Evolutionary conservation across 2,329 filamentous ascomycete species (phyloP).

Genomic region (Metarhizium humberi): DNA sequence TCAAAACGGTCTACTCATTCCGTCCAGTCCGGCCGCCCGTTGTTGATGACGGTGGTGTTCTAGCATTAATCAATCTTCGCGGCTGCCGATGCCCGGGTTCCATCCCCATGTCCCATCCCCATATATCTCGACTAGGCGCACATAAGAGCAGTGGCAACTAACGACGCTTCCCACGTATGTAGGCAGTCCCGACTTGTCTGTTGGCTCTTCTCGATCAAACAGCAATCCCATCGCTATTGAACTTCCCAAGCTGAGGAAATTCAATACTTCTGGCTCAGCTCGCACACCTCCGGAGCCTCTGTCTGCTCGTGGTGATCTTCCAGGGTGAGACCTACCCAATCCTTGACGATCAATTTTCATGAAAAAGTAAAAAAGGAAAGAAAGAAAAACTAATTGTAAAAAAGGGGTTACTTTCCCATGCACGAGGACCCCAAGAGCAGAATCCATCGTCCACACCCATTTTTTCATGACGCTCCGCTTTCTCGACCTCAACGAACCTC

Average conservation of each 20-base stretch:
- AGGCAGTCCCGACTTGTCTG: constrained; percentile 5
- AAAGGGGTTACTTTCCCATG: constrained; percentile 50
- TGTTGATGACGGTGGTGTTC: constrained; percentile 5
- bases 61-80: constrained; percentile 1
- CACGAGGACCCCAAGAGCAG: constrained; percentile 44
- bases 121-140: background rate
- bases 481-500: constrained; percentile 25
- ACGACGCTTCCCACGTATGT: background rate
- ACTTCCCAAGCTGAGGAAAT: constrained; percentile 31
- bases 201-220: constrained; percentile 10
- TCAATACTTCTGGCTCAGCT: constrained; percentile 26
- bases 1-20: constrained; percentile 1
- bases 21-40: constrained; percentile 1
- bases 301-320: constrained; percentile 48
- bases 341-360: background rate
- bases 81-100: background rate
- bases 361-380: too few species aligned
- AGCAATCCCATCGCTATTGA: constrained; percentile 47
- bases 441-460: constrained; percentile 42
- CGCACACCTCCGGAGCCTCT: constrained; percentile 39
- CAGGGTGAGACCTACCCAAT: constrained; percentile 36
- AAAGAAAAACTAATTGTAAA: background rate
- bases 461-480: constrained; percentile 33
- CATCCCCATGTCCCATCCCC: background rate
- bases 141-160: background rate